Conservation (phyloP, 139 green algal species). For the Klebsormidium nitens region DNA sequence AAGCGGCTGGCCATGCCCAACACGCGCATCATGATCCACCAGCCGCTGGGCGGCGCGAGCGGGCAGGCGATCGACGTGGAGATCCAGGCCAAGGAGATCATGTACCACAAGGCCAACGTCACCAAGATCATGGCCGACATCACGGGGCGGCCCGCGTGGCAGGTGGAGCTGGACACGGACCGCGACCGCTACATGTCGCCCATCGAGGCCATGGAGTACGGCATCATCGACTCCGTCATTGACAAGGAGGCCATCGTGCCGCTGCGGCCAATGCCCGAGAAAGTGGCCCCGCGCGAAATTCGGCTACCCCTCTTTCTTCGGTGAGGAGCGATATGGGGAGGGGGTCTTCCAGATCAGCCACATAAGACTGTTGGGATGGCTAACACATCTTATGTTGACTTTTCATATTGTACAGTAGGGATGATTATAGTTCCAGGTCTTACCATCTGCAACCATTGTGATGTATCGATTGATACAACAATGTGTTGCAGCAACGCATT, state of each 20-base stretch:
- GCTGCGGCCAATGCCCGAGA: conserved; percentile 19
- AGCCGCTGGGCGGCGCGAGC: conserved; percentile 91
- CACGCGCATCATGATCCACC: conserved; percentile 99
- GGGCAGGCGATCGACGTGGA: conserved; percentile 80
- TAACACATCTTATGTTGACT: too few species aligned
- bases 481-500: too few species aligned
- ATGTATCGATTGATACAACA: too few species aligned
- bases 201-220: conserved; percentile 96
- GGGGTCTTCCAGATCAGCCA: too few species aligned
- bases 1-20: conserved; percentile 97
- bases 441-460: too few species aligned
- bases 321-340: too few species aligned
- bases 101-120: conserved; percentile 98
- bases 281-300: too few species aligned
- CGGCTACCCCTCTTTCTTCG: too few species aligned
- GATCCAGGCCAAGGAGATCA: conserved; percentile 98
- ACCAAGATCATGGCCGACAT: conserved; percentile 93
- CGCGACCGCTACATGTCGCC: conserved; percentile 98
- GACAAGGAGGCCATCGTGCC: conserved; percentile 22
- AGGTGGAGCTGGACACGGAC: conserved; percentile 78
- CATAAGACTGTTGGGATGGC: too few species aligned
- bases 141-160: conserved; percentile 49
- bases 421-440: too few species aligned
- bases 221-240: conserved; percentile 75
- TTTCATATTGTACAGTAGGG: too few species aligned